A percentile compares a stretch with the other conserved stretches of the same genome.
These are phyloP conservation scores for Aspergillus floridensis DNA, from an alignment of 2,329 filamentous ascomycete species.

Conservation along the genomic window DNA sequence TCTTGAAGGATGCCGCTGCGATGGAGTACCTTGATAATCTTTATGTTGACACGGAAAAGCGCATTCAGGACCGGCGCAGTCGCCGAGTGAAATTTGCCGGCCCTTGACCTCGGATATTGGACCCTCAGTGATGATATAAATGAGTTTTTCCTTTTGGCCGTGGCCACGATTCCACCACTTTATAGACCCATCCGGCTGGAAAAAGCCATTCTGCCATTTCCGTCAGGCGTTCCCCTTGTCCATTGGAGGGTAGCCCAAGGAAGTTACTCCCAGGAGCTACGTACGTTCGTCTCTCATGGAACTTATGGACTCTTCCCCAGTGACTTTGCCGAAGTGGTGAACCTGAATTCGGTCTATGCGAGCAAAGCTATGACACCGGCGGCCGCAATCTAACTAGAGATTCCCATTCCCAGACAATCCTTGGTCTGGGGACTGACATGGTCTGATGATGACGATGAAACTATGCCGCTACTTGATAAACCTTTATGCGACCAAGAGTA, in stretches of 20 bases:
- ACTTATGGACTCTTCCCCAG: background rate
- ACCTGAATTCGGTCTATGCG: background rate
- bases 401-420: background rate
- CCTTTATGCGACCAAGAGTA: background rate
- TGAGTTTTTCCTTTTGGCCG: conserved; percentile 12
- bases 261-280: background rate
- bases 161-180: conserved; percentile 4
- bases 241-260: conserved; percentile 2
- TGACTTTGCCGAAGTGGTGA: background rate
- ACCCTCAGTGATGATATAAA: conserved; percentile 8
- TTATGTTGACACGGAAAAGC: conserved; percentile 76
- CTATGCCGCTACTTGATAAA: background rate
- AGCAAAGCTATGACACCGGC: background rate
- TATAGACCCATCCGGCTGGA: background rate
- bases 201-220: background rate
- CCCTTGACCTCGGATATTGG: conserved; percentile 22
- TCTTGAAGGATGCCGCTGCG: conserved; percentile 76
- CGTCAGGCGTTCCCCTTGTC: background rate
- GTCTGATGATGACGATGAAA: background rate
- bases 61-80: conserved; percentile 65
- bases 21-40: conserved; percentile 80
- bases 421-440: background rate
- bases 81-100: conserved; percentile 38
- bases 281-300: background rate
- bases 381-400: background rate